Base-by-base conservation (phyloP, 2,329 filamentous ascomycete genomes). In the Penicillium frequentans region DNA sequence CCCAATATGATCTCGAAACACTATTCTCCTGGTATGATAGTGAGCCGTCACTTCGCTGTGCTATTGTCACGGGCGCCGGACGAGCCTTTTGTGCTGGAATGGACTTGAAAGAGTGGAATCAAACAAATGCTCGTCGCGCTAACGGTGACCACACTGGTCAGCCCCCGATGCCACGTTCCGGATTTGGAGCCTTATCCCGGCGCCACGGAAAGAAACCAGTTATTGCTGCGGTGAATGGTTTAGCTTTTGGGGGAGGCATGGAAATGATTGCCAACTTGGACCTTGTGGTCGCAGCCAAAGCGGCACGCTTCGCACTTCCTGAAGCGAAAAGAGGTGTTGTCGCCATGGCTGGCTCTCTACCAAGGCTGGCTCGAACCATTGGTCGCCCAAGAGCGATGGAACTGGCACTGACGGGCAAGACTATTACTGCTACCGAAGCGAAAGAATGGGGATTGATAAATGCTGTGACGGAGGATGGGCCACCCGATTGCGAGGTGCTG, bases 41-140 rank as follows among this genome's bases (percentile, higher is more conserved):
- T 24, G 60, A 62, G 42, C 57, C 60, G 19, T 56, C 60, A 5
- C 55, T 60, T 21, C 57, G 55, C 31, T 60, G 58, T 35, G 57
- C 60, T 5, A 62, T 60, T 9, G 31, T 62, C 13, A 62, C 58
- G 2, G 58, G 60, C 26, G 55, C 60, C 5, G 55, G 60, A 1
- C 55, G 58, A n/a, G 57, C 60, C n/a, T 62, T 62, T 24, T 62
- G 60, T 50, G 60, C 60, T 23, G 57, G 60, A 2, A 60, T 60
- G 55, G 60, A 62, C 23, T 35, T 62, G 33, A 58, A 60, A 26
- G 51, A 62, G 44, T 62, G 57, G 59, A 56, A 62, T 43, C 44
- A 56, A 37, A 35, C 54, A 3, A 60, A 55, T 33, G 49, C 49
- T 13, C 58, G 57, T 3, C 57, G 60, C 5, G 53, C 51, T 13